phyloP scores from a whole-genome alignment of 495 filamentous ascomycete species.

The Aspergillus haitiensis region DNA sequence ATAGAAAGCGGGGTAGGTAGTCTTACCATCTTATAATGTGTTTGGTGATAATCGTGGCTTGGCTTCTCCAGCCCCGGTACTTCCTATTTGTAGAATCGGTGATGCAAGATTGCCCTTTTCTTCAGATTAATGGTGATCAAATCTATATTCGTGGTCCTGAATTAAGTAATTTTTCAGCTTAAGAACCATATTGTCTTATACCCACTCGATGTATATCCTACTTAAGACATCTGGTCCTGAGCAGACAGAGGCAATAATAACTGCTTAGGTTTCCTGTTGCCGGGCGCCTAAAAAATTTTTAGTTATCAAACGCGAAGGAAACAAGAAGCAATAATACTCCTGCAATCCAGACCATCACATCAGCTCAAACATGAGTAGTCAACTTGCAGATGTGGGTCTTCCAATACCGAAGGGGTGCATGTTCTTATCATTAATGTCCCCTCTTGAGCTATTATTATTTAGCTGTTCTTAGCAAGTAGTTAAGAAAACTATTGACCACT shows the following conservation, averaged over 20 bases:
- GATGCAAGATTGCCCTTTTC: not conserved
- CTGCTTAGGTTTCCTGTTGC: not conserved
- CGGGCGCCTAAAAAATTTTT: too few species aligned
- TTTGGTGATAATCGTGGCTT: not conserved
- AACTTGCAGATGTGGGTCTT: slow-evolving; percentile 18
- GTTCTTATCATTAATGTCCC: not conserved
- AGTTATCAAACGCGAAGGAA: not conserved
- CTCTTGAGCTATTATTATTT: slow-evolving; percentile 5
- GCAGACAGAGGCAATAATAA: not conserved
- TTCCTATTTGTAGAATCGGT: not conserved
- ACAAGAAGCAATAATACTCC: not conserved
- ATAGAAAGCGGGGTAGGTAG: slow-evolving; percentile 20
- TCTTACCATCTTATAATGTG: not conserved
- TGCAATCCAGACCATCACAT: not conserved
- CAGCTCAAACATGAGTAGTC: slow-evolving; percentile 13
- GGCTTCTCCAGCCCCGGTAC: not conserved
- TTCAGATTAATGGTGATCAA: not conserved
- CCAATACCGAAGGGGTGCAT: slow-evolving; percentile 2
- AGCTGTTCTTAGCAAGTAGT: not conserved
- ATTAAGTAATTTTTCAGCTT: too few species aligned
- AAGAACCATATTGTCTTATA: too few species aligned
- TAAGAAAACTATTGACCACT: too few species aligned
- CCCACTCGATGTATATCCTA: too few species aligned
- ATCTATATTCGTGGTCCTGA: too few species aligned
- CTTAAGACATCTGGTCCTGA: too few species aligned